Percentiles rank a stretch among this genome's conserved stretches.
Evolutionary conservation across 805 yeast genomes (phyloP).

Genomic region (Blastobotrys attinorum): DNA sequence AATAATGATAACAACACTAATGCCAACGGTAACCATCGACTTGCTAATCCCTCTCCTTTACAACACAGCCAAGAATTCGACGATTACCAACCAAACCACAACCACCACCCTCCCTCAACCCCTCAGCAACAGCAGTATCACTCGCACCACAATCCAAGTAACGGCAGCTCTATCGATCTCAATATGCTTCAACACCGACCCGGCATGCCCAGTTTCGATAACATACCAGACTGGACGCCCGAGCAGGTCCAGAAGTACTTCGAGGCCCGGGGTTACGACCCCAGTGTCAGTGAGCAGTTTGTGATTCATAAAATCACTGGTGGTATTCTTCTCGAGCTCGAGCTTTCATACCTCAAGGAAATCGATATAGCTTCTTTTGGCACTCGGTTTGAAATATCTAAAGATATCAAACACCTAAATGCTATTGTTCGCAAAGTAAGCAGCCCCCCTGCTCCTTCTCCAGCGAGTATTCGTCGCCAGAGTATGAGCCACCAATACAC

Average conservation of each 20-base stretch:
- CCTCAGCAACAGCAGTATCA: no score
- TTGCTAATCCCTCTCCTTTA: not conserved
- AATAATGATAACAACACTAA: no score
- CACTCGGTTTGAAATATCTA: conserved; percentile 84
- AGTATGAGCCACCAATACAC: not conserved
- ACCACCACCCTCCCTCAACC: not conserved
- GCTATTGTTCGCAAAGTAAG: conserved; percentile 8
- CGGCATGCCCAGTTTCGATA: conserved; percentile 12
- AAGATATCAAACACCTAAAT: conserved; percentile 66
- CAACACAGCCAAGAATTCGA: no score
- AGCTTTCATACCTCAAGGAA: conserved; percentile 80
- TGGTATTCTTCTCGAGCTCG: conserved; percentile 73
- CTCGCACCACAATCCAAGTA: not conserved
- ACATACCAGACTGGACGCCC: conserved; percentile 61
- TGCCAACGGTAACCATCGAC: not conserved
- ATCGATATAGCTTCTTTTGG: conserved; percentile 90
- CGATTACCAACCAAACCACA: no score
- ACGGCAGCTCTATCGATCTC: not conserved
- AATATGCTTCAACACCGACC: conserved; percentile 1
- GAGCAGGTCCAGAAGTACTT: conserved; percentile 78
- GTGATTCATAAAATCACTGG: conserved; percentile 87
- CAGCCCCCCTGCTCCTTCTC: not conserved
- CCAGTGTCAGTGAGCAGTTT: conserved; percentile 68
- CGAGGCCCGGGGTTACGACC: conserved; percentile 62
- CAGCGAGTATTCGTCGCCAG: not conserved